A percentile compares a stretch with the other conserved stretches of the same genome.
Conservation (phyloP, 176 grass and related monocot genomes). For the Panicum miliaceum region DNA sequence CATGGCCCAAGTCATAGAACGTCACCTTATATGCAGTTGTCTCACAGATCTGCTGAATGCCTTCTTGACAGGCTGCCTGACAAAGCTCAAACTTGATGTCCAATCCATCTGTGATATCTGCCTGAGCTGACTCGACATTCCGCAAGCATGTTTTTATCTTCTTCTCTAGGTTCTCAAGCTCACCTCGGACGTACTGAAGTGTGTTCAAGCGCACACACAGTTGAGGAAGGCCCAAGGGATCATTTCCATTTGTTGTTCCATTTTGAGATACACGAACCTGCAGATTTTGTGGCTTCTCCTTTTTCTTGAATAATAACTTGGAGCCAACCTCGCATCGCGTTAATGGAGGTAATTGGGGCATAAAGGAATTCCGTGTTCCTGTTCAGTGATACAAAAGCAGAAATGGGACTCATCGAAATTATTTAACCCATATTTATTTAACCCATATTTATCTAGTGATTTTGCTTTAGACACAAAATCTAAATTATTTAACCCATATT, state of each 20-base stretch:
- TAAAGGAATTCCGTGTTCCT: conserved; percentile 81
- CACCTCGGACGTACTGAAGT: conserved; percentile 73
- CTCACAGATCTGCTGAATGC: conserved; percentile 84
- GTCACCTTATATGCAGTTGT: conserved; percentile 90
- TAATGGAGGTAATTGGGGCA: conserved; percentile 77
- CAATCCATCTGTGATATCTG: conserved; percentile 84
- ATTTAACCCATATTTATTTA: conserved; percentile 20
- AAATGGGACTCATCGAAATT: conserved; percentile 24
- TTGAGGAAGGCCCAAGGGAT: conserved; percentile 71
- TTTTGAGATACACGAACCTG: conserved; percentile 73
- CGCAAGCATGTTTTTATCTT: conserved; percentile 92
- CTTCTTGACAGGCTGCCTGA: conserved; percentile 80
- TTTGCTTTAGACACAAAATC: no score
- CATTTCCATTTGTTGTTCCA: conserved; percentile 63
- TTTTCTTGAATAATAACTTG: conserved; percentile 90
- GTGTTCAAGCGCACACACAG: conserved; percentile 92
- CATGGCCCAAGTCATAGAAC: conserved; percentile 81
- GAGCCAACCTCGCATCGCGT: conserved; percentile 96
- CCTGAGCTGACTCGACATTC: conserved; percentile 90
- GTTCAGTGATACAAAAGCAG: conserved; percentile 24
- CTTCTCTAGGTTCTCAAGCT: conserved; percentile 91
- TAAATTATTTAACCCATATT: conserved; percentile 28
- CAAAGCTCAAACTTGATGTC: conserved; percentile 92
- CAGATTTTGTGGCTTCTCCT: conserved; percentile 75
- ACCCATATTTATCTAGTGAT: conserved; percentile 29